Base-by-base conservation (phyloP, 2,329 filamentous ascomycete species). In the Zymoseptoria pseudotritici region DNA sequence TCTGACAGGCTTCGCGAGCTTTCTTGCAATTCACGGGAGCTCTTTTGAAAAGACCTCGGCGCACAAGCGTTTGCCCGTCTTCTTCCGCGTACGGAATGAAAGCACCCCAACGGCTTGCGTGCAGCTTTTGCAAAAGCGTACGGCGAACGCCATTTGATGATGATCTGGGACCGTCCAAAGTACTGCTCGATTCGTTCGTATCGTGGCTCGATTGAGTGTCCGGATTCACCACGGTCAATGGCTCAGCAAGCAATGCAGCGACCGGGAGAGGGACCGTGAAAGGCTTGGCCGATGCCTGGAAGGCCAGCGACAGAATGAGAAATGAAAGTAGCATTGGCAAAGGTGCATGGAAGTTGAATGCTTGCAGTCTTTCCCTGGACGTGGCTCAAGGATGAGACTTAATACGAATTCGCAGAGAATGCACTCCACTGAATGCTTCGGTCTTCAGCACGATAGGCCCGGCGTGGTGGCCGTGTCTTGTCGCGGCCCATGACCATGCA, bases 1-100 rank as follows among this genome's bases (percentile, higher is more conserved):
- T 61, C 29, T 57, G 55, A 29, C 58, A 61, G 19, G 55, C 58
- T 58, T 61, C 58, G 17, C 29, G 52, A 13, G 58, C 58, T 53
- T 54, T 54, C 26, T 58, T 58, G 52, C 58, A 61, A 36, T 61
- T 53, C 55, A 61, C 58, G 22, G 50, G 50, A 21, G 55, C 50
- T 46, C 58, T 50, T 31, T 60, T 60, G 26, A 50, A 22, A 9
- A 56, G n/a, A 20, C 54, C 46, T 11, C 46, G 58, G 17, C 31
- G 26, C 26, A 60, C 58, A 7, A 60, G 42, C 1, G 58, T 60
- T 21, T 42, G 31, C 13, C 54, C 58, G n/a, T 57, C 51, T 46
- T 46, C 36, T 46, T 46, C 36, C 13, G 36, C 36, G 17, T 46
- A 46, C 13, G 17, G 36, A 17, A 46, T 46, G 36, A 46, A n/a